phyloP scores from a whole-genome alignment of 2,329 filamentous ascomycete genomes.

The Daldinia sp. region DNA sequence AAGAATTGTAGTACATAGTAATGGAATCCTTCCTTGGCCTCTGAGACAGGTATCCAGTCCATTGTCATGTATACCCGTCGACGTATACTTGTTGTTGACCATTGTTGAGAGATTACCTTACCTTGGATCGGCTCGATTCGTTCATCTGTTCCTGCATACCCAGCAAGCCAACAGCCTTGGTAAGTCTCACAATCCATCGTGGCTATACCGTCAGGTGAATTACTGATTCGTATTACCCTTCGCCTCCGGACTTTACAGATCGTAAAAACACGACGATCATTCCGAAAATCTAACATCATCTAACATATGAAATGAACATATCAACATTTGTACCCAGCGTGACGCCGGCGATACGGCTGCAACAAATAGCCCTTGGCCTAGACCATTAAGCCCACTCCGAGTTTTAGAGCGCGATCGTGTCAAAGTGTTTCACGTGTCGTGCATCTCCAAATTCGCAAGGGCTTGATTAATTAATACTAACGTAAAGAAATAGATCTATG shows the following conservation, averaged over 20 bases:
- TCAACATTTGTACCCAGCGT: not conserved
- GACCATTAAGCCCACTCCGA: not conserved
- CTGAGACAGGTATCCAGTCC: not conserved
- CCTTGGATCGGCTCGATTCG: conserved; percentile 11
- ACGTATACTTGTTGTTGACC: conserved; percentile 5
- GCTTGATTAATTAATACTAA: not conserved
- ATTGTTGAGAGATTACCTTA: conserved; percentile 19
- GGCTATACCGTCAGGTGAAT: conserved; percentile 25
- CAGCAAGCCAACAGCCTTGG: conserved; percentile 20
- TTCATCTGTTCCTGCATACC: conserved; percentile 8
- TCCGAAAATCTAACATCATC: conserved; percentile 12
- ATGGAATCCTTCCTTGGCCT: conserved; percentile 20
- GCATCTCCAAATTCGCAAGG: not conserved
- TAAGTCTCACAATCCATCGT: conserved; percentile 21
- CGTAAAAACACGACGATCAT: conserved; percentile 9
- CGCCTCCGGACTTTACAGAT: conserved; percentile 32
- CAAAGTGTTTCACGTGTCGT: conserved; percentile 6
- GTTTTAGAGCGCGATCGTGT: not conserved
- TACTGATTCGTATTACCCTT: conserved; percentile 18
- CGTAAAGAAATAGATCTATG: not conserved
- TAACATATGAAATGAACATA: too few relatives aligned
- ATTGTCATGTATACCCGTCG: too few relatives aligned
- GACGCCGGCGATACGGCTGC: not conserved
- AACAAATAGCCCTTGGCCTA: not conserved
- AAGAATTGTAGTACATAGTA: conserved; percentile 12